Evolutionary conservation across 2,329 filamentous ascomycete species (phyloP).

Genomic region (Nothophoma quercina): DNA sequence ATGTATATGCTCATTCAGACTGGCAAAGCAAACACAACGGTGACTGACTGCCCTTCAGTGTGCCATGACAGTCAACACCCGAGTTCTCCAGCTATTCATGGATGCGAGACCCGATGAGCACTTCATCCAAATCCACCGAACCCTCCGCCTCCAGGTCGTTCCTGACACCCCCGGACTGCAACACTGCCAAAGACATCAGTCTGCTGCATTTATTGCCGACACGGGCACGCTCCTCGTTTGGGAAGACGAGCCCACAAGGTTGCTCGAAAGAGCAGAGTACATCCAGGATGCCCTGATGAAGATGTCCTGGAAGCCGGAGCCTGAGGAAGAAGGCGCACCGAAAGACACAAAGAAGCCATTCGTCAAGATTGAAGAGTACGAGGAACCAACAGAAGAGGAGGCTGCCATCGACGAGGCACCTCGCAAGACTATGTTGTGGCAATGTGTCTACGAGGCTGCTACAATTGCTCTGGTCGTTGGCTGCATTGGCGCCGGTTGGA

Average conservation of each 20-base stretch:
- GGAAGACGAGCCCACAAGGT: conserved; percentile 79
- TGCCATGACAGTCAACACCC: conserved; percentile 73
- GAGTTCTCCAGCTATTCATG: conserved; percentile 66
- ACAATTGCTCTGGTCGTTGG: conserved; percentile 62
- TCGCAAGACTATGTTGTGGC: conserved; percentile 63
- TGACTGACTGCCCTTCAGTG: conserved; percentile 53
- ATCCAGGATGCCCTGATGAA: conserved; percentile 82
- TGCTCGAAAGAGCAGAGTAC: conserved; percentile 72
- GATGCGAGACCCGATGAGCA: conserved; percentile 59
- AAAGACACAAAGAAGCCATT: conserved; percentile 35
- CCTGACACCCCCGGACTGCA: conserved; percentile 65
- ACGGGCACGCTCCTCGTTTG: conserved; percentile 78
- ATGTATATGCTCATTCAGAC: too few species aligned
- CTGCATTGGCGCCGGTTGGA: conserved; percentile 65
- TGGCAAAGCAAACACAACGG: too few species aligned
- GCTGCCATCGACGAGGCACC: conserved; percentile 32
- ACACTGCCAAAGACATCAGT: conserved; percentile 75
- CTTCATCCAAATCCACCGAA: conserved; percentile 66
- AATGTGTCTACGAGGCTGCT: conserved; percentile 60
- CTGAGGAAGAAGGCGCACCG: conserved; percentile 52
- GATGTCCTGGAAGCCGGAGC: conserved; percentile 64
- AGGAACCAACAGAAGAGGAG: conserved; percentile 35
- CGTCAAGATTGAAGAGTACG: conserved; percentile 22
- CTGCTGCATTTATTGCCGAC: conserved; percentile 77
- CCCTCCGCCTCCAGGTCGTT: conserved; percentile 69